A percentile compares a stretch with the other conserved stretches of the same genome.
Conservation (phyloP, 2,329 filamentous ascomycete genomes). For the Byssothecium circinans region DNA sequence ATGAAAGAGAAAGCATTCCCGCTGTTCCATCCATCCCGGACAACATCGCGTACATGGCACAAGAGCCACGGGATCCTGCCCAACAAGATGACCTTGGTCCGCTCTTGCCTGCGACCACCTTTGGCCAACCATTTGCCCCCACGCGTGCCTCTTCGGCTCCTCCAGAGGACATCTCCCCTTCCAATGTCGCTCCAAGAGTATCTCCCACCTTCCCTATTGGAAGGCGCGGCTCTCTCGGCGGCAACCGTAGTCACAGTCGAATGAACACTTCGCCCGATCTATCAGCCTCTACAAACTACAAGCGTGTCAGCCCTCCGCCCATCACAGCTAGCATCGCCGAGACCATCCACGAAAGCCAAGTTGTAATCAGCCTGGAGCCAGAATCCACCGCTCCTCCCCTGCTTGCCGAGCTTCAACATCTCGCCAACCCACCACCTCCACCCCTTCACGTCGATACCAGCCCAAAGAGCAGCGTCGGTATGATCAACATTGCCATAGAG, state of each 20-base stretch:
- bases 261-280: slow-evolving; percentile 50
- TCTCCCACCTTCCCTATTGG: slow-evolving; percentile 30
- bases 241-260: slow-evolving; percentile 42
- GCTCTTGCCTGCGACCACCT: slow-evolving; percentile 52
- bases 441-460: slow-evolving; percentile 36
- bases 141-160: slow-evolving; percentile 53
- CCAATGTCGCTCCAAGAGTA: slow-evolving; percentile 19
- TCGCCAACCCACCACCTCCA: slow-evolving; percentile 56
- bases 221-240: slow-evolving; percentile 43
- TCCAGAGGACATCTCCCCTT: slow-evolving; percentile 44
- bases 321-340: slow-evolving; percentile 58
- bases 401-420: slow-evolving; percentile 63
- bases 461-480: slow-evolving; percentile 34
- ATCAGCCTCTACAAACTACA: slow-evolving; percentile 36
- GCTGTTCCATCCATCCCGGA: slow-evolving; percentile 61
- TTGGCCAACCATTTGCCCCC: slow-evolving; percentile 44
- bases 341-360: slow-evolving; percentile 50
- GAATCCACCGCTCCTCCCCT: slow-evolving; percentile 51
- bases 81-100: slow-evolving; percentile 48
- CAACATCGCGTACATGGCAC: slow-evolving; percentile 28
- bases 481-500: slow-evolving; percentile 53
- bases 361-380: slow-evolving; percentile 49
- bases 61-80: slow-evolving; percentile 35
- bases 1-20: slow-evolving; percentile 53
- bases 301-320: slow-evolving; percentile 42